Percentiles rank a stretch among this genome's conserved stretches.
These are phyloP conservation scores for Imleria badia DNA, from an alignment of 768 basidiomycete genomes.

Conservation along the genomic window DNA sequence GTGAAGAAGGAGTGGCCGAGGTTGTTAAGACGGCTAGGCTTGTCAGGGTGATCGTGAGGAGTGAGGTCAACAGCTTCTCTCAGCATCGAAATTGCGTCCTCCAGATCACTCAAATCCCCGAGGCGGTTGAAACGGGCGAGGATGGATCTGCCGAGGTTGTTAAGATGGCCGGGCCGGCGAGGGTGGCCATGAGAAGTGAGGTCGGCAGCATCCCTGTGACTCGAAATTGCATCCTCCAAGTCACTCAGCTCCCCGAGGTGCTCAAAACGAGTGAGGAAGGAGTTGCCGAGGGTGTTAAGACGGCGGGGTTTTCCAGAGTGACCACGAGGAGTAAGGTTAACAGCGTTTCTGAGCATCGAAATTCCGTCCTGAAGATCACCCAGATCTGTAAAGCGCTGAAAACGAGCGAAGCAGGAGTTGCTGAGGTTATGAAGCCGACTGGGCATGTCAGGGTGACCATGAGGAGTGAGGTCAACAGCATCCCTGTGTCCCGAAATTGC, in stretches of 20 bases:
- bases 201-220: too few species aligned
- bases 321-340: background rate
- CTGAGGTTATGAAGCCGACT: too few species aligned
- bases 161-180: background rate
- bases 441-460: too few species aligned
- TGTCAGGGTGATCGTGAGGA: background rate
- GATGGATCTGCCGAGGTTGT: background rate
- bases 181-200: background rate
- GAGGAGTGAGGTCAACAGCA: too few species aligned
- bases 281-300: background rate
- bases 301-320: background rate
- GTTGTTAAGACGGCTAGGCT: too few species aligned
- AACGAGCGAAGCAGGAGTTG: too few species aligned
- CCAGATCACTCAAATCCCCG: background rate
- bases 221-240: too few species aligned
- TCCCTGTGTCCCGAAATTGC: too few species aligned
- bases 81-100: background rate
- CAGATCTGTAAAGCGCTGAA: too few species aligned
- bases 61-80: background rate
- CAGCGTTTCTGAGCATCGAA: background rate
- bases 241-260: too few species aligned
- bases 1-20: background rate
- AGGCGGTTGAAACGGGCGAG: background rate
- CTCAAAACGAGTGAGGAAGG: background rate
- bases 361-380: background rate